phyloP scores from a whole-genome alignment of 1,139 yeast species.

The Protomyces arabidopsidicola region DNA sequence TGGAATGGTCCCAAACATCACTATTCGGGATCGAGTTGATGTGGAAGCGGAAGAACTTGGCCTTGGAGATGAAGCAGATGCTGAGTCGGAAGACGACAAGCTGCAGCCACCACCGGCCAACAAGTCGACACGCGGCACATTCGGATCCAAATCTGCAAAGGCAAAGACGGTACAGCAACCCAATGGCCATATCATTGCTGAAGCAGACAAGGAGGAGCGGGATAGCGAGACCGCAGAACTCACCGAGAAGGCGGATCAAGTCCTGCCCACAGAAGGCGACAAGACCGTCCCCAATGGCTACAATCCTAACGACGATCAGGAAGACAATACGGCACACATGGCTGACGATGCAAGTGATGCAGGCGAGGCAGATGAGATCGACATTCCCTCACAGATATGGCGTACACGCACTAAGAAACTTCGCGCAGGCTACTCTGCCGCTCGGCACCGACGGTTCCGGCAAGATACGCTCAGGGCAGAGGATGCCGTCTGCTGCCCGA shows the following conservation, averaged over 20 bases:
- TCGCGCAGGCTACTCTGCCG: constrained; percentile 14
- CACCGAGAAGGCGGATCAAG: not conserved
- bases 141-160: constrained; percentile 21
- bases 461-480: constrained; percentile 12
- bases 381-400: constrained; percentile 16
- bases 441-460: constrained; percentile 15
- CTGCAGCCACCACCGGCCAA: constrained; percentile 5
- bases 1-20: constrained; percentile 85
- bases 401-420: constrained; percentile 20
- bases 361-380: constrained; percentile 14
- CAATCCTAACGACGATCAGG: not conserved
- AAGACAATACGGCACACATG: not conserved
- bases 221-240: constrained; percentile 2
- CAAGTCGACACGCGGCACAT: constrained; percentile 22
- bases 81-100: not conserved
- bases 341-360: constrained; percentile 8
- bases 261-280: constrained; percentile 2
- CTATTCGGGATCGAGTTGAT: constrained; percentile 73
- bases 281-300: constrained; percentile 4
- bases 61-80: constrained; percentile 9
- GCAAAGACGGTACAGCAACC: constrained; percentile 5
- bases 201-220: not conserved
- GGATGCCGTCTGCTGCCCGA: not conserved
- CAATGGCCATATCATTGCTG: constrained; percentile 1
- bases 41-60: constrained; percentile 71